A percentile compares a stretch with the other conserved stretches of the same genome.
phyloP scores from a whole-genome alignment of 73 alveolate species.

The Blepharisma japonicum region DNA sequence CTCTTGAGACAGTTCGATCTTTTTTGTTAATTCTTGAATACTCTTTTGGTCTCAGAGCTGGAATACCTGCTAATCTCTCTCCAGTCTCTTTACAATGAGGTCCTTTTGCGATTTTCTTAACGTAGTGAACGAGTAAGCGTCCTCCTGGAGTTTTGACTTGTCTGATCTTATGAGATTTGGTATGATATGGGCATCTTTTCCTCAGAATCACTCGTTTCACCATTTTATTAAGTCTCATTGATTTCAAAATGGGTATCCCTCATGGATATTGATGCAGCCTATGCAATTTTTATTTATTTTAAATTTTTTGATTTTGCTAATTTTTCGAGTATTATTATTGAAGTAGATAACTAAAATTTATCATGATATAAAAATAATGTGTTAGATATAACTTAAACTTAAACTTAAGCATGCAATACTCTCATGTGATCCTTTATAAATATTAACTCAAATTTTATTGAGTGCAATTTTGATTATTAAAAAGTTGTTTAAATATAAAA shows the following conservation, averaged over 20 bases:
- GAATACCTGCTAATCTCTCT: slow-evolving; percentile 50
- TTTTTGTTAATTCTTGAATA: slow-evolving; percentile 48
- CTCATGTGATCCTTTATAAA: no score
- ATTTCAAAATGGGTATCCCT: background rate
- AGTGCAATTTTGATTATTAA: no score
- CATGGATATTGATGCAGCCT: no score
- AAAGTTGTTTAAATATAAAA: no score
- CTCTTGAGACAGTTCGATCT: slow-evolving; percentile 61
- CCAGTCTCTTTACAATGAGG: slow-evolving; percentile 52
- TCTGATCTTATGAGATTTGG: slow-evolving; percentile 48
- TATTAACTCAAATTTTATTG: no score
- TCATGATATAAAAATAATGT: no score
- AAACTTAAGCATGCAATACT: no score
- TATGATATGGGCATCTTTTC: slow-evolving; percentile 47
- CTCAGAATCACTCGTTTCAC: slow-evolving; percentile 51
- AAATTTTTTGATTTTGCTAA: no score
- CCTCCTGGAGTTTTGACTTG: slow-evolving; percentile 69
- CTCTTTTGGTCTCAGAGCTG: slow-evolving; percentile 39
- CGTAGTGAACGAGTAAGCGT: slow-evolving; percentile 44
- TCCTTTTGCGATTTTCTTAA: slow-evolving; percentile 43
- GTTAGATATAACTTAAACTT: no score
- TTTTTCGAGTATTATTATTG: no score
- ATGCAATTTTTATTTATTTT: no score
- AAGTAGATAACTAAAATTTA: no score
- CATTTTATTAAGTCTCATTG: slow-evolving; percentile 32